These are phyloP conservation scores for Meredithiella fracta DNA, from an alignment of 2,329 filamentous ascomycete genomes.

Conservation along the genomic window DNA sequence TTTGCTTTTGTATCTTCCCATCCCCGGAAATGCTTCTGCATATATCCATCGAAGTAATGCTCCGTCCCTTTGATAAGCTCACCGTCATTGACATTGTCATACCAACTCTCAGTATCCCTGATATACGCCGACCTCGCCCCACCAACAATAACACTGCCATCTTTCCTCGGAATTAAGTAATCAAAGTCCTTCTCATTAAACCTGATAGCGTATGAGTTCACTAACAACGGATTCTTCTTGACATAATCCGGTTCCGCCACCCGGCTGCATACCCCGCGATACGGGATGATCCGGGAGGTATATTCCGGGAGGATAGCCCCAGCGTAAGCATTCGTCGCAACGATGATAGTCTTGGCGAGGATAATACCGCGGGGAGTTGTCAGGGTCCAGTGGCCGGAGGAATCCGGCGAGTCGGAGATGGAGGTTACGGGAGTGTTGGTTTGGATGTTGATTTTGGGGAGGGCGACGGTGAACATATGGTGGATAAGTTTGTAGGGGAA, in stretches of 20 bases:
- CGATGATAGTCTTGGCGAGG: conserved; percentile 16
- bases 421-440: conserved; percentile 16
- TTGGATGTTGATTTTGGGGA: conserved; percentile 16
- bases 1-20: conserved; percentile 29
- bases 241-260: conserved; percentile 1
- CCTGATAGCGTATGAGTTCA: conserved; percentile 16
- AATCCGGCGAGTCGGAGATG: conserved; percentile 7
- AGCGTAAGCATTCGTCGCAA: conserved; percentile 19
- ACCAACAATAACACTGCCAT: conserved; percentile 16
- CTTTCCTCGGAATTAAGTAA: conserved; percentile 16
- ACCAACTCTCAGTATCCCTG: conserved; percentile 25
- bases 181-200: conserved; percentile 18
- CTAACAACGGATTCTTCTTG: neutral
- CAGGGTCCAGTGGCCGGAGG: conserved; percentile 12
- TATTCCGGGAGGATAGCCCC: conserved; percentile 18
- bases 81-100: conserved; percentile 29
- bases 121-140: conserved; percentile 19
- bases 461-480: conserved; percentile 9
- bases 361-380: conserved; percentile 17
- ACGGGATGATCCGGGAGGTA: conserved; percentile 12
- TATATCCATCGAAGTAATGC: conserved; percentile 31
- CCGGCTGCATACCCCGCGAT: conserved; percentile 14
- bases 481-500: conserved; percentile 18
- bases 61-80: conserved; percentile 25
- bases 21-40: conserved; percentile 30